Percentiles rank a stretch among this genome's conserved stretches.
Evolutionary conservation across 805 yeast species (phyloP).

Genomic region (Candida germanica): DNA sequence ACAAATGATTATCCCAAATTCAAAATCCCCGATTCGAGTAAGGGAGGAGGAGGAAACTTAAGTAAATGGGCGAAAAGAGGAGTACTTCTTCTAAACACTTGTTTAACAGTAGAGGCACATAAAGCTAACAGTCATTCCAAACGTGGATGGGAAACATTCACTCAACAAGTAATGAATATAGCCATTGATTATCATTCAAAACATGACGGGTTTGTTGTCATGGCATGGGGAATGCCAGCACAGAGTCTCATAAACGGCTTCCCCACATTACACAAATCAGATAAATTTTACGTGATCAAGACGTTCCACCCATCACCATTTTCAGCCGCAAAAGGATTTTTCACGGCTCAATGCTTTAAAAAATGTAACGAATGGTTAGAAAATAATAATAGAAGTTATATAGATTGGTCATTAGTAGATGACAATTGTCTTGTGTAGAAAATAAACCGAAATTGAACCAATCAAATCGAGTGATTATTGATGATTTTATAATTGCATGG

Average conservation of each 20-base stretch:
- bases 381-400: slow-evolving; percentile 38
- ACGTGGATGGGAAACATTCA: slow-evolving; percentile 90
- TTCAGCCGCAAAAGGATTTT: slow-evolving; percentile 83
- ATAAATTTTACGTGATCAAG: slow-evolving; percentile 50
- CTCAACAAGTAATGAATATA: slow-evolving; percentile 61
- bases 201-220: slow-evolving; percentile 54
- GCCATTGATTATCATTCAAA: slow-evolving; percentile 45
- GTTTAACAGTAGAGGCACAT: slow-evolving; percentile 89
- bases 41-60: slow-evolving; percentile 57
- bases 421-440: slow-evolving; percentile 17
- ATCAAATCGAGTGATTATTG: slow-evolving; percentile 18
- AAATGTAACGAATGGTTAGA: slow-evolving; percentile 76
- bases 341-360: slow-evolving; percentile 69
- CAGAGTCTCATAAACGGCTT: slow-evolving; percentile 52
- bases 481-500: not conserved
- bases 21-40: slow-evolving; percentile 43
- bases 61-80: slow-evolving; percentile 87
- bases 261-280: slow-evolving; percentile 17
- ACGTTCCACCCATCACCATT: slow-evolving; percentile 95
- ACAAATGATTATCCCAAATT: slow-evolving; percentile 65
- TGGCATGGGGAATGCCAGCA: slow-evolving; percentile 85
- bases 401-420: slow-evolving; percentile 61
- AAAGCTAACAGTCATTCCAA: slow-evolving; percentile 89
- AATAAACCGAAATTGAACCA: slow-evolving; percentile 18
- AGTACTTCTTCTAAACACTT: slow-evolving; percentile 80